Evolutionary conservation across 495 filamentous ascomycete genomes (phyloP), one percentile per base, ranked within the genome.

Genomic region (Trichodelitschia bisporula): DNA sequence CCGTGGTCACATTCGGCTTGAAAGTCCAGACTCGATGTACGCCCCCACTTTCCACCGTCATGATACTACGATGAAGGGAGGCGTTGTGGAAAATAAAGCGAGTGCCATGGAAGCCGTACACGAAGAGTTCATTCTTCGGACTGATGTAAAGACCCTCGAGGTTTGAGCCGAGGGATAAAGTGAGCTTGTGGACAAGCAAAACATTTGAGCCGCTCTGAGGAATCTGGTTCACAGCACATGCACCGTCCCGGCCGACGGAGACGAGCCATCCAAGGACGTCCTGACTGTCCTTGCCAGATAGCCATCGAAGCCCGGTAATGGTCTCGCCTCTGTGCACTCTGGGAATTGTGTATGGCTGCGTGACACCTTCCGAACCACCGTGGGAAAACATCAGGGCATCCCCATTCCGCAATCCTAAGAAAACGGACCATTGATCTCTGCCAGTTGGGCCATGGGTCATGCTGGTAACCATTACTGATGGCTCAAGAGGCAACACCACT

Each of bases 41-140:
- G 15, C 84, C 84, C 12, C 83, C 82, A 41, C 86, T 91, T 11
- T 77, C 65, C 6, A 89, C 56, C 1, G 51, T 56, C 28, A 70
- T 60, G 4, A 80, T 44, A 40, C 83, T 73, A 15, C 60, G 53
- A 18, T 73, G 61, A 6, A 48, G 53, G 0, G 62, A 63, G 33
- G 73, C 72, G 44, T 89, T 75, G 62, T 75, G 82, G 15, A 77
- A 58, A 10, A 91, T 52, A 36, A 95, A 91, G 19, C 64, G 51
- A 29, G 65, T 75, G 33, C 73, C 66, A 15, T 59, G 64, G 48
- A 92, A 95, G 9, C 86, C 86, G 49, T 71, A 76, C 15, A 90
- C 42, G 31, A 77, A 54, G 1, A 92, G 54, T 18, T 74, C 9
- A 33, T 40, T 1, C 15, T 48, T 13, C 8, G 29, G 8, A 10